phyloP scores from a whole-genome alignment of 495 filamentous ascomycete genomes.

The Schizothecium vesticola region DNA sequence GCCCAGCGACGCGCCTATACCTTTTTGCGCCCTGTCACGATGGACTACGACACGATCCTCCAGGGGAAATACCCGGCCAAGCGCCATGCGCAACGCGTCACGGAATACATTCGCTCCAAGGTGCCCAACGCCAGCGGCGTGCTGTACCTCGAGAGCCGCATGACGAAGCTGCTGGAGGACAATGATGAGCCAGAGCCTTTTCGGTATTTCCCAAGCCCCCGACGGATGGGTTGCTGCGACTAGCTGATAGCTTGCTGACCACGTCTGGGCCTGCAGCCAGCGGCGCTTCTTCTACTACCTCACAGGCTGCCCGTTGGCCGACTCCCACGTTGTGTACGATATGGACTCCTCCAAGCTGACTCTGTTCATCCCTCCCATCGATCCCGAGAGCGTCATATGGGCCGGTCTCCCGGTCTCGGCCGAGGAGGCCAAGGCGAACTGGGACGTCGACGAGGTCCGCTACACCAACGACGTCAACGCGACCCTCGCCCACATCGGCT shows the following conservation, averaged over 20 bases:
- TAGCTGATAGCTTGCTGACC: constrained; percentile 7
- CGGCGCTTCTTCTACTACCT: constrained; percentile 94
- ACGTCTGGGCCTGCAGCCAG: constrained; percentile 50
- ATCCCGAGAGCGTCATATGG: constrained; percentile 93
- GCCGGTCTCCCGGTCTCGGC: constrained; percentile 75
- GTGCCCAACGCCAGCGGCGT: constrained; percentile 55
- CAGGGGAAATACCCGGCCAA: constrained; percentile 92
- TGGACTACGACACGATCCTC: constrained; percentile 37
- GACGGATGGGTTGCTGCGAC: neutral
- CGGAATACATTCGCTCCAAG: constrained; percentile 60
- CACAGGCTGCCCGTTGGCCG: constrained; percentile 76
- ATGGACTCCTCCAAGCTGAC: constrained; percentile 65
- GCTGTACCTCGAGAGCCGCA: constrained; percentile 84
- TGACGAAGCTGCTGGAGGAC: constrained; percentile 72
- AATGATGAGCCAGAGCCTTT: constrained; percentile 74
- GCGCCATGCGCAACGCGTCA: constrained; percentile 76
- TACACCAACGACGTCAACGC: constrained; percentile 65
- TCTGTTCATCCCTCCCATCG: constrained; percentile 86
- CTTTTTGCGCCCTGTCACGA: constrained; percentile 4
- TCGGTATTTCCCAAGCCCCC: constrained; percentile 45
- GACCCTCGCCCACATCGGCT: constrained; percentile 45
- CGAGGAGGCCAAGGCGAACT: constrained; percentile 67
- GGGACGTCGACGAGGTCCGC: constrained; percentile 76
- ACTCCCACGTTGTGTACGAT: constrained; percentile 79
- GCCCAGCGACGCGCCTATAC: neutral